Evolutionary conservation across 495 filamentous ascomycete species (phyloP).

Genomic region (Hypoxylon rickii): DNA sequence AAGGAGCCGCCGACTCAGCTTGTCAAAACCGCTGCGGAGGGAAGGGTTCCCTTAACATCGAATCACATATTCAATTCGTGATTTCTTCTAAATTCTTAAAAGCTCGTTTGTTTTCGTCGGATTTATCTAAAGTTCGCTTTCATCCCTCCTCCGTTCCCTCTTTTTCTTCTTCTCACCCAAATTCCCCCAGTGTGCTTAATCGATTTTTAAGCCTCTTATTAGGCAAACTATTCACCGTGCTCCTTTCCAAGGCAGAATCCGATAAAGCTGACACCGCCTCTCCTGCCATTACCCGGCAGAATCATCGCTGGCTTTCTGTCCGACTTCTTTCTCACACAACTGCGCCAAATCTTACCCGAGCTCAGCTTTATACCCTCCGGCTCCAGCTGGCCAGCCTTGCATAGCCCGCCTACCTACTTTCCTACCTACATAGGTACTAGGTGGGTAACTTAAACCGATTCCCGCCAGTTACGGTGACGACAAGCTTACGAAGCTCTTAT

Average conservation of each 20-base stretch:
- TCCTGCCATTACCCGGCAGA: background rate
- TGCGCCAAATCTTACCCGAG: slow-evolving; percentile 5
- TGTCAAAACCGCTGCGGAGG: slow-evolving; percentile 12
- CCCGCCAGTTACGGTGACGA: too few relatives aligned
- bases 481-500: too few relatives aligned
- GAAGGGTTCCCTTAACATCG: slow-evolving; percentile 18
- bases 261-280: background rate
- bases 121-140: slow-evolving; percentile 2
- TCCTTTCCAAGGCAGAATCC: background rate
- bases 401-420: too few relatives aligned
- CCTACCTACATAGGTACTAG: too few relatives aligned
- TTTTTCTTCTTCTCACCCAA: slow-evolving; percentile 2
- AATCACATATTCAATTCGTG: slow-evolving; percentile 24
- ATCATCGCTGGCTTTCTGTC: slow-evolving; percentile 2
- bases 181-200: background rate
- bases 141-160: background rate
- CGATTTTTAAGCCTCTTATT: background rate
- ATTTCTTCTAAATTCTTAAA: too few relatives aligned
- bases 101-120: slow-evolving; percentile 5
- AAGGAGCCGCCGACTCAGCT: slow-evolving; percentile 2
- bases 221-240: background rate
- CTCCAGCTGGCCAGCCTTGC: too few relatives aligned
- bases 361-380: too few relatives aligned
- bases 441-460: too few relatives aligned
- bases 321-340: slow-evolving; percentile 1